Evolutionary conservation across 2,329 filamentous ascomycete genomes (phyloP).

Genomic region (Verticillium longisporum): DNA sequence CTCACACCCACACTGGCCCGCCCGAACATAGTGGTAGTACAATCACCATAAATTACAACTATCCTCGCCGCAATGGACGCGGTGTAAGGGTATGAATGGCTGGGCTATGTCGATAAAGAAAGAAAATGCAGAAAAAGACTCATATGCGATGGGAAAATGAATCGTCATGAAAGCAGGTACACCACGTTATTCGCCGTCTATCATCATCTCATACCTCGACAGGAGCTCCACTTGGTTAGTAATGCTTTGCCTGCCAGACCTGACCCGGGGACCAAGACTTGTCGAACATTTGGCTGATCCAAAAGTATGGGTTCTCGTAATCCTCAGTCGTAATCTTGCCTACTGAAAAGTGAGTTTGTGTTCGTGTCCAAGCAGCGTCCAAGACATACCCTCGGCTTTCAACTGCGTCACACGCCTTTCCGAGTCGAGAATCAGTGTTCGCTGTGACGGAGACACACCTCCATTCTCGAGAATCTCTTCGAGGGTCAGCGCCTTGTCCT

Average conservation of each 20-base stretch:
- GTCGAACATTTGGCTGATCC: background rate
- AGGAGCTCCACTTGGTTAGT: background rate
- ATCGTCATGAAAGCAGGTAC: too few relatives aligned
- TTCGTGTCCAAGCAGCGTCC: background rate
- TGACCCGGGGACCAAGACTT: background rate
- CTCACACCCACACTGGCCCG: too few relatives aligned
- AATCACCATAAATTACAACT: too few relatives aligned
- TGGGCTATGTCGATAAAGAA: too few relatives aligned
- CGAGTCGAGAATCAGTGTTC: background rate
- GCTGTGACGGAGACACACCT: background rate
- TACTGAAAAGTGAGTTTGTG: background rate
- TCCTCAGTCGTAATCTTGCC: background rate
- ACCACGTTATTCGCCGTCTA: too few relatives aligned
- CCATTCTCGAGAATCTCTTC: background rate
- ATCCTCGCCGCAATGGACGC: too few relatives aligned
- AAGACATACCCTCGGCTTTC: background rate
- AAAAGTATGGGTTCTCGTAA: background rate
- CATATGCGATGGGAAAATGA: too few relatives aligned
- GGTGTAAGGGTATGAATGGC: too few relatives aligned
- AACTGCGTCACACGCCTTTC: background rate
- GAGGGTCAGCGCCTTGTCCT: background rate
- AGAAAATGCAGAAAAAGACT: too few relatives aligned
- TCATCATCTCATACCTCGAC: background rate
- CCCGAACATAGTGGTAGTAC: too few relatives aligned
- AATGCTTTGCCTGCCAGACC: background rate